phyloP scores from a whole-genome alignment of 2,329 filamentous ascomycete species.

The Paecilomyces dactylethromorphus region DNA sequence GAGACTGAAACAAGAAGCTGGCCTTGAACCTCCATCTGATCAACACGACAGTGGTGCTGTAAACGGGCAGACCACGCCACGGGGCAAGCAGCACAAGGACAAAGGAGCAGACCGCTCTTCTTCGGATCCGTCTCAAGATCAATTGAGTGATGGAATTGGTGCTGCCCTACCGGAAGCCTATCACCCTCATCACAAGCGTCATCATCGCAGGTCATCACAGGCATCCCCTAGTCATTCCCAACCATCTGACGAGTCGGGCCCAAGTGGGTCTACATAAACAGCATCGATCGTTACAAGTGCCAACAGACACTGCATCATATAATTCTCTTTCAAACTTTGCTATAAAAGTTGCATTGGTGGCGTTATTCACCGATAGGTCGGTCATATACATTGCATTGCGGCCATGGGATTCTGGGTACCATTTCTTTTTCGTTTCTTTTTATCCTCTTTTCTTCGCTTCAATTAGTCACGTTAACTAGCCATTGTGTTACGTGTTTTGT shows the following conservation, averaged over 20 bases:
- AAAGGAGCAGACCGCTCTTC: neutral
- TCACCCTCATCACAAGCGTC: neutral
- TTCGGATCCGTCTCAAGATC: neutral
- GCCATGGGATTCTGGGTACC: neutral
- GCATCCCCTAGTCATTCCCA: neutral
- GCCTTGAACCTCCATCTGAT: slow-evolving; percentile 14
- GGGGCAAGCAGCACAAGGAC: neutral
- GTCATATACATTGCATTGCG: neutral
- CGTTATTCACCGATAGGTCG: neutral
- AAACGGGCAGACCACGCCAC: neutral
- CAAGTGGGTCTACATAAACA: neutral
- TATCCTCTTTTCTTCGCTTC: neutral
- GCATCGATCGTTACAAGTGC: neutral
- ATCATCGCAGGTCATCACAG: neutral
- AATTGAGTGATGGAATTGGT: neutral
- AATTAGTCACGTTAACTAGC: neutral
- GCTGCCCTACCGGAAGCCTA: neutral
- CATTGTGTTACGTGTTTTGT: neutral
- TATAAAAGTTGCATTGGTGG: neutral
- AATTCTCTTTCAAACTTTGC: neutral
- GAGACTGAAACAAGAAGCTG: slow-evolving; percentile 45
- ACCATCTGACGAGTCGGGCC: neutral
- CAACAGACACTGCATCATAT: neutral
- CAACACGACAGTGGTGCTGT: neutral
- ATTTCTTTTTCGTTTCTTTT: neutral